Conservation (phyloP, 2,329 filamentous ascomycete genomes). For the Parastagonospora nodorum region DNA sequence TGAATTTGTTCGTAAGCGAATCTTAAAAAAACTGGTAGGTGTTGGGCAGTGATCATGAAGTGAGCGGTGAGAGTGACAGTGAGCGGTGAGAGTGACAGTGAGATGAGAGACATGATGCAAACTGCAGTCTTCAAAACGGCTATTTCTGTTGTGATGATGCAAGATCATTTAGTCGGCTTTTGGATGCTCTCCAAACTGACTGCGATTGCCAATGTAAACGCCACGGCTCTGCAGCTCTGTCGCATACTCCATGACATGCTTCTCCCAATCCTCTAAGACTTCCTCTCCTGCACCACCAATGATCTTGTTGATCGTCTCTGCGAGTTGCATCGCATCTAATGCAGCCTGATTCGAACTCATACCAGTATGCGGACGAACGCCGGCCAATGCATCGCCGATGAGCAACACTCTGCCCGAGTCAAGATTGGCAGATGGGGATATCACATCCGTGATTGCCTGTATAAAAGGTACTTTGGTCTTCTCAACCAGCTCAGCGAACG, state of each 20-base stretch:
- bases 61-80: too few species aligned
- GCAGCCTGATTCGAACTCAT: constrained; percentile 54
- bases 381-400: constrained; percentile 53
- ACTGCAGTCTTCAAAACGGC: too few species aligned
- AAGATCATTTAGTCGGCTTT: constrained; percentile 4
- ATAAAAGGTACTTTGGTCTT: constrained; percentile 51
- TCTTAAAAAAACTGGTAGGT: too few species aligned
- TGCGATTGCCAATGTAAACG: constrained; percentile 16
- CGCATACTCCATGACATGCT: constrained; percentile 17
- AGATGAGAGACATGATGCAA: too few species aligned
- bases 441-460: constrained; percentile 51
- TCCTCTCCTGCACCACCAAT: constrained; percentile 39
- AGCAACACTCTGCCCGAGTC: constrained; percentile 49
- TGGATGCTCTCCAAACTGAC: constrained; percentile 18
- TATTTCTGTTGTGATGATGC: neutral
- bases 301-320: constrained; percentile 30
- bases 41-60: too few species aligned
- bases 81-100: too few species aligned
- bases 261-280: constrained; percentile 39
- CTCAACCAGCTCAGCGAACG: constrained; percentile 47
- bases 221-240: constrained; percentile 15
- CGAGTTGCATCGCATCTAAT: constrained; percentile 46
- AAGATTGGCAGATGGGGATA: constrained; percentile 42
- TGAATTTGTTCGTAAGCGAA: too few species aligned
- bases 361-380: constrained; percentile 52